Conservation (phyloP, 2,329 filamentous ascomycete species). For the Arthrobotrys iridis region DNA sequence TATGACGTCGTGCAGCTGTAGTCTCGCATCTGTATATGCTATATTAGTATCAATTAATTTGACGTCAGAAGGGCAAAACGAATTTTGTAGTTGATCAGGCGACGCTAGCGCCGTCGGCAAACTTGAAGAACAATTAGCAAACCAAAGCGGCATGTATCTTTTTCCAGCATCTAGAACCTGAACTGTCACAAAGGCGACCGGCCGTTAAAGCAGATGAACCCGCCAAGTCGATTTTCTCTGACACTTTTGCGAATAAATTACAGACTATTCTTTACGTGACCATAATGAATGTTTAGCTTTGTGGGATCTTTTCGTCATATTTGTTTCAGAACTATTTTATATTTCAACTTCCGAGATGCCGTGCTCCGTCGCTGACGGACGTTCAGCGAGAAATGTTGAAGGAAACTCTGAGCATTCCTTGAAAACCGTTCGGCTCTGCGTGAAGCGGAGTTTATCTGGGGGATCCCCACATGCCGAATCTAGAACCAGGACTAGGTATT, state of each 20-base stretch:
- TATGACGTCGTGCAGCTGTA: neutral
- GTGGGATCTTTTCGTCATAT: neutral
- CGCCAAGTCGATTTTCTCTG: neutral
- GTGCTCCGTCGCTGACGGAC: neutral
- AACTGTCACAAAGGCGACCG: no score
- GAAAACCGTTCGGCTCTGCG: neutral
- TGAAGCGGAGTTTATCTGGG: neutral
- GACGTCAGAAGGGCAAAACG: neutral
- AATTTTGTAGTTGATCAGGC: no score
- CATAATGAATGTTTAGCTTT: neutral
- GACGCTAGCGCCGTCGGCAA: neutral
- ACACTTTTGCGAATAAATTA: neutral
- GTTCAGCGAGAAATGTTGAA: neutral
- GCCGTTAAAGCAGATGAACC: neutral
- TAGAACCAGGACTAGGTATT: neutral
- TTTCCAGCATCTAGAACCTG: no score
- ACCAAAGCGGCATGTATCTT: neutral
- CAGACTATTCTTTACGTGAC: neutral
- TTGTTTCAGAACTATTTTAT: neutral
- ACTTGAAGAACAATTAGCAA: neutral
- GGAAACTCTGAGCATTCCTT: no score
- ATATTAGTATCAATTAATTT: neutral
- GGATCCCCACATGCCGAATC: constrained; percentile 32
- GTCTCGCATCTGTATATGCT: neutral
- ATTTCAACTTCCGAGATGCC: constrained; percentile 23